Conservation (phyloP, 139 green algal species). For the Chlamydomonas schloesseri region DNA sequence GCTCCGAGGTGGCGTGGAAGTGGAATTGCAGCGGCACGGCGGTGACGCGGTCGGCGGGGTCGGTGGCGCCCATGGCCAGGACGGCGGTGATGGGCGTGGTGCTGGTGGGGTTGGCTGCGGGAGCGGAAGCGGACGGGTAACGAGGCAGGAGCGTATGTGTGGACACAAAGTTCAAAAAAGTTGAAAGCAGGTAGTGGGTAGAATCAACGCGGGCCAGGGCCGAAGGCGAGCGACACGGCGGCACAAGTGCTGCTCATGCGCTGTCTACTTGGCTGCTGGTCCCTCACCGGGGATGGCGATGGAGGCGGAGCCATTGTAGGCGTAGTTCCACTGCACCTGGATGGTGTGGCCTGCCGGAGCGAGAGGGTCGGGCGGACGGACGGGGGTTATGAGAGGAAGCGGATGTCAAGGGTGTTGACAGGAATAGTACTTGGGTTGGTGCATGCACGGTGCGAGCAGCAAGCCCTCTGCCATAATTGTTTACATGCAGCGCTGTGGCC, state of each 20-base stretch:
- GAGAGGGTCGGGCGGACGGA: too few species aligned
- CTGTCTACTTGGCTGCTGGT: neutral
- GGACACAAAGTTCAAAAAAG: neutral
- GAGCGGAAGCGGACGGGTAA: neutral
- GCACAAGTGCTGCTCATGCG: neutral
- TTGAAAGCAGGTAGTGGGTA: too few species aligned
- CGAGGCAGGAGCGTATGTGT: neutral
- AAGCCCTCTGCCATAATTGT: too few species aligned
- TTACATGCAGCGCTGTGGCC: too few species aligned
- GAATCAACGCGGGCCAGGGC: neutral
- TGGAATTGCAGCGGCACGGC: conserved; percentile 47
- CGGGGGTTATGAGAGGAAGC: too few species aligned
- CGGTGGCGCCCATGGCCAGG: neutral
- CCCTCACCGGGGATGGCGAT: conserved; percentile 16
- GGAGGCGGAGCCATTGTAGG: neutral
- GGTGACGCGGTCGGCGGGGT: neutral
- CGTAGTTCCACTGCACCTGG: conserved; percentile 13
- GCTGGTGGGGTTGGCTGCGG: neutral
- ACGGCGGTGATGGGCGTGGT: conserved; percentile 13
- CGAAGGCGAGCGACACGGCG: neutral
- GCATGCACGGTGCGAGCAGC: too few species aligned
- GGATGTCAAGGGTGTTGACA: too few species aligned
- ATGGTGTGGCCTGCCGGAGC: conserved; percentile 33
- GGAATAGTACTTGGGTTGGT: too few species aligned
- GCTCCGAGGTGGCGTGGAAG: conserved; percentile 18